Conservation (phyloP, 2,329 filamentous ascomycete genomes). For the Chaetomiaceae sp. region DNA sequence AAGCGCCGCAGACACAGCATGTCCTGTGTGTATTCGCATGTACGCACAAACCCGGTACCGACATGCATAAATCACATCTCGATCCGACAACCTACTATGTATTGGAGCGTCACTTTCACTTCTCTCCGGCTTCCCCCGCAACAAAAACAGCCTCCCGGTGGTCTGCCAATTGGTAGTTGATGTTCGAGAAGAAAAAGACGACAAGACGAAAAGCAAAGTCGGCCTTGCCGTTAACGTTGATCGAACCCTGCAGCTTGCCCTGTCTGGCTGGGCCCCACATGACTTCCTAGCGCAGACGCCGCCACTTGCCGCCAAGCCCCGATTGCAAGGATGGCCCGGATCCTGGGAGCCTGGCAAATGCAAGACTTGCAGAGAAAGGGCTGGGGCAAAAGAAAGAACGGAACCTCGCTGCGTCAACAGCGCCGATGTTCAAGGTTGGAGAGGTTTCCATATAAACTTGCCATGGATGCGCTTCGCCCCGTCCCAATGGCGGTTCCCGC, state of each 20-base stretch:
- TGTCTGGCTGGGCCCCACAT: neutral
- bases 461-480: neutral
- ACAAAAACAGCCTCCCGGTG: too few relatives aligned
- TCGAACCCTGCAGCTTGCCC: neutral
- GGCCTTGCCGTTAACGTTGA: neutral
- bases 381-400: neutral
- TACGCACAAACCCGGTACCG: too few relatives aligned
- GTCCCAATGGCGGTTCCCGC: constrained; percentile 1
- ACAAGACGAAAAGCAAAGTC: too few relatives aligned
- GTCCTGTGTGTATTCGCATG: too few relatives aligned
- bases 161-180: too few relatives aligned
- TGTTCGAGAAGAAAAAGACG: neutral
- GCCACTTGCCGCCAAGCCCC: constrained; percentile 1
- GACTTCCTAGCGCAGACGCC: neutral
- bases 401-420: constrained; percentile 1
- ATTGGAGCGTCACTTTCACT: too few relatives aligned
- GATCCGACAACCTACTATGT: too few relatives aligned
- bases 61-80: too few relatives aligned
- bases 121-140: too few relatives aligned
- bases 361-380: neutral
- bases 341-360: too few relatives aligned
- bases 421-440: too few relatives aligned
- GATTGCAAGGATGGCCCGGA: constrained; percentile 1
- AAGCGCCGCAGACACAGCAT: too few relatives aligned
- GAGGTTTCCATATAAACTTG: constrained; percentile 1